A percentile compares a stretch with the other conserved stretches of the same genome.
Evolutionary conservation across 352 stramenopile species (phyloP).

Genomic region (Phytophthora hibernalis): DNA sequence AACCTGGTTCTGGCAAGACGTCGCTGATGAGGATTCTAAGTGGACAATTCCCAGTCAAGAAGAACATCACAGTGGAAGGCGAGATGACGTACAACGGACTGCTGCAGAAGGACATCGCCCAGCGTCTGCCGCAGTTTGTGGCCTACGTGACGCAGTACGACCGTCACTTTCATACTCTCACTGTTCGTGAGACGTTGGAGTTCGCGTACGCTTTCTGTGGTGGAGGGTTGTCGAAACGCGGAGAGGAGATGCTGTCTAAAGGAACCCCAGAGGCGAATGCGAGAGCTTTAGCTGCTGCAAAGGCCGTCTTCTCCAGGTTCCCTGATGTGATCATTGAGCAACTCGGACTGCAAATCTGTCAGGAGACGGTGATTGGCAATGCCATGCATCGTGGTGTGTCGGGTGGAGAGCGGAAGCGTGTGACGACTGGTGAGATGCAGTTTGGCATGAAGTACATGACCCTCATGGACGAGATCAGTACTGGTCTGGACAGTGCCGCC

Average conservation of each 20-base stretch:
- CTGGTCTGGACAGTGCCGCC: conserved; percentile 88
- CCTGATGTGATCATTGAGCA: conserved; percentile 62
- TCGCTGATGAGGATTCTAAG: conserved; percentile 41
- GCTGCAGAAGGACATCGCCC: conserved; percentile 26
- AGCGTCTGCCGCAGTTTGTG: conserved; percentile 40
- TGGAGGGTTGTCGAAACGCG: conserved; percentile 37
- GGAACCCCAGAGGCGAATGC: conserved; percentile 44
- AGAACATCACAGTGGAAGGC: conserved; percentile 40
- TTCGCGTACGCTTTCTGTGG: conserved; percentile 42
- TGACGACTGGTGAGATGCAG: conserved; percentile 85
- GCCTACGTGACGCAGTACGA: conserved; percentile 47
- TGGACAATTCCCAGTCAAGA: conserved; percentile 35
- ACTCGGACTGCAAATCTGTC: conserved; percentile 49
- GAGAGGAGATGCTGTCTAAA: conserved; percentile 44
- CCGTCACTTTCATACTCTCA: conserved; percentile 39
- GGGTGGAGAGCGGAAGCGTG: conserved; percentile 70
- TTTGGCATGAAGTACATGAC: conserved; percentile 68
- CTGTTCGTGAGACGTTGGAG: conserved; percentile 42
- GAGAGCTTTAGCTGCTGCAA: conserved; percentile 24
- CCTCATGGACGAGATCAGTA: conserved; percentile 92
- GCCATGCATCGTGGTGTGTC: conserved; percentile 64
- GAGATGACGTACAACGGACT: conserved; percentile 49
- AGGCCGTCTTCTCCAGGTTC: conserved; percentile 30
- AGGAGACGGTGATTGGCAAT: conserved; percentile 63
- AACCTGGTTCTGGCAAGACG: conserved; percentile 49